A percentile compares a stretch with the other conserved stretches of the same genome.
Evolutionary conservation across 768 basidiomycete species (phyloP).

Genomic region (Mycena capillaripes): DNA sequence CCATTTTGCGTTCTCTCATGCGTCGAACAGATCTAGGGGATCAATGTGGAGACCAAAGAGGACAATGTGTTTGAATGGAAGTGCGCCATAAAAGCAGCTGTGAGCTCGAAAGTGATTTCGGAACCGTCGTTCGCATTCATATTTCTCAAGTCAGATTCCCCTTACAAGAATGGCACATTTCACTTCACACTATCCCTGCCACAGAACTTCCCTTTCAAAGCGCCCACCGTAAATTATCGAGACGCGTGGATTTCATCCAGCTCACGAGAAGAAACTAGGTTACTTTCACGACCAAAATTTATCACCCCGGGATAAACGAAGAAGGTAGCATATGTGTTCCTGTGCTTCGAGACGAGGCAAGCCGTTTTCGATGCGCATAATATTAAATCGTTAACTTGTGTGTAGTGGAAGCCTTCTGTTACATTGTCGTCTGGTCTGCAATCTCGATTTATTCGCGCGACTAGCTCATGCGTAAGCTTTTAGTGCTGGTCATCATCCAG

Average conservation of each 20-base stretch:
- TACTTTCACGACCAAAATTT: conserved; percentile 87
- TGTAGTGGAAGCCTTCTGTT: conserved; percentile 89
- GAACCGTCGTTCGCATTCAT: conserved; percentile 25
- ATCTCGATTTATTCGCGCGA: background rate
- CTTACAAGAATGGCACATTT: conserved; percentile 88
- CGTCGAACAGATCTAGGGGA: conserved; percentile 58
- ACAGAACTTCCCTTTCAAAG: conserved; percentile 88
- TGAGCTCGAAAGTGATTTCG: conserved; percentile 51
- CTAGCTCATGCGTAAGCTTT: conserved; percentile 23
- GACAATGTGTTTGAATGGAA: conserved; percentile 86
- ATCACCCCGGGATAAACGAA: conserved; percentile 93
- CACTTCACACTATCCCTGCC: conserved; percentile 82
- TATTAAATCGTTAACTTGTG: background rate
- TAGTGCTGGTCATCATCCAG: conserved; percentile 83
- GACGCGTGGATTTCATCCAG: background rate
- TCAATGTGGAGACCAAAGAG: conserved; percentile 74
- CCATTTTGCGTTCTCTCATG: conserved; percentile 32
- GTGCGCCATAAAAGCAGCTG: conserved; percentile 81
- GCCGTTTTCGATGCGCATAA: conserved; percentile 40
- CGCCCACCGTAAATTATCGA: conserved; percentile 70
- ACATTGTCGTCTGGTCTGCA: conserved; percentile 74
- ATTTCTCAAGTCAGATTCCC: conserved; percentile 73
- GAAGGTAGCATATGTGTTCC: conserved; percentile 90
- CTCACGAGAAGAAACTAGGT: conserved; percentile 64
- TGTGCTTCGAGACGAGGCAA: conserved; percentile 85